Evolutionary conservation across 306 rosid species (phyloP).

Genomic region (Cicer cuneatum): DNA sequence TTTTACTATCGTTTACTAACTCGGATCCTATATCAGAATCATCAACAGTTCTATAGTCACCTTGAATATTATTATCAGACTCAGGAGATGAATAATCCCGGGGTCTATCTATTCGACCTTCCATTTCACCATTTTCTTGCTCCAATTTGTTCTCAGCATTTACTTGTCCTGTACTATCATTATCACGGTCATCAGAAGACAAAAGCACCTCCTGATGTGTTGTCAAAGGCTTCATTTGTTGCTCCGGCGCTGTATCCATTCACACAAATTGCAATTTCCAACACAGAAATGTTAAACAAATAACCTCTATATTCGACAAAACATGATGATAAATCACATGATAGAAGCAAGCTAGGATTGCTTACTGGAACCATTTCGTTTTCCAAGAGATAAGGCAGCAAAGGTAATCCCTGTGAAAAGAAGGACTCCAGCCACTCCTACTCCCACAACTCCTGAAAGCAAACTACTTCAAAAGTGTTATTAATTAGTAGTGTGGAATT

Average conservation of each 20-base stretch:
- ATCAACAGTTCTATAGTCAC: conserved; percentile 56
- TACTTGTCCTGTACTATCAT: conserved; percentile 44
- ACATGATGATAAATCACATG: background rate
- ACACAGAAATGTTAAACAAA: conserved; percentile 21
- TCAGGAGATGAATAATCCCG: conserved; percentile 62
- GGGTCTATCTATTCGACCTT: conserved; percentile 57
- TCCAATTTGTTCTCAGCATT: conserved; percentile 40
- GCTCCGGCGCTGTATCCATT: conserved; percentile 58
- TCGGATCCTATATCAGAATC: conserved; percentile 55
- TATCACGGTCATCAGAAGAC: conserved; percentile 60
- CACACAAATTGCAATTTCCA: conserved; percentile 32
- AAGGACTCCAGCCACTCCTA: conserved; percentile 82
- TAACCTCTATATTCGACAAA: background rate
- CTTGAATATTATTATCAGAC: conserved; percentile 51
- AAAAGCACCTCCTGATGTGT: conserved; percentile 66
- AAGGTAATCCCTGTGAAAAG: conserved; percentile 74
- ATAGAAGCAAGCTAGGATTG: conserved; percentile 27
- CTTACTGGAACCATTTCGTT: conserved; percentile 66
- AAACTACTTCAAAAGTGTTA: conserved; percentile 70
- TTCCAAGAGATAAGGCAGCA: conserved; percentile 70
- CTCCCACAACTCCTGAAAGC: conserved; percentile 87
- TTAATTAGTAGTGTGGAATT: conserved; percentile 49
- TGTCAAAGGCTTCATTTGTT: conserved; percentile 75
- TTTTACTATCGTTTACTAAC: conserved; percentile 52
- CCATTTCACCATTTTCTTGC: conserved; percentile 51